phyloP scores from a whole-genome alignment of 768 basidiomycete genomes.

The Albatrellus ellisii region DNA sequence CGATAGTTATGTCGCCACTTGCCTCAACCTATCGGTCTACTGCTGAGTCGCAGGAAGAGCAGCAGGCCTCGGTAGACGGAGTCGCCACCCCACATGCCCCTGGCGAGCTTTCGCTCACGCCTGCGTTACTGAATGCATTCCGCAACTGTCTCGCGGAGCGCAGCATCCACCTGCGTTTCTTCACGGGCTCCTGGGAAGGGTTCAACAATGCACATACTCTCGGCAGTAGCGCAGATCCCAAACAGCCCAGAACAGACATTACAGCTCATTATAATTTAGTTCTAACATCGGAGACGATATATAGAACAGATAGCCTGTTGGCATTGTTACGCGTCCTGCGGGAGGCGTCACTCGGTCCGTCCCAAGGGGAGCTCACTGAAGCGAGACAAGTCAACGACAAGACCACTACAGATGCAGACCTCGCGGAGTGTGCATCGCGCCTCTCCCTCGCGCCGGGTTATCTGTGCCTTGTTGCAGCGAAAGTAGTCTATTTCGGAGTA shows the following conservation, averaged over 20 bases:
- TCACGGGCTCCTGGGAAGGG: slow-evolving; percentile 68
- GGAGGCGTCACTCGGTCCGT: slow-evolving; percentile 1
- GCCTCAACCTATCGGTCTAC: slow-evolving; percentile 33
- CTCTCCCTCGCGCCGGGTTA: slow-evolving; percentile 8
- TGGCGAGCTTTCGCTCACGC: slow-evolving; percentile 55
- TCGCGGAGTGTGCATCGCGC: neutral
- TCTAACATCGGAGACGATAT: slow-evolving; percentile 90
- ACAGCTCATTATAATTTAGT: slow-evolving; percentile 62
- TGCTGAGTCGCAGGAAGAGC: slow-evolving; percentile 17
- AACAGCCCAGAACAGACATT: slow-evolving; percentile 18
- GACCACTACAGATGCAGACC: neutral
- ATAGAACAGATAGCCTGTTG: slow-evolving; percentile 49
- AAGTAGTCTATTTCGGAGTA: slow-evolving; percentile 90
- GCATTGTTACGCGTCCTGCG: slow-evolving; percentile 44
- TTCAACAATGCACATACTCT: slow-evolving; percentile 24
- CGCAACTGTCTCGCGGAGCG: slow-evolving; percentile 36
- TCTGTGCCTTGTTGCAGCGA: slow-evolving; percentile 74
- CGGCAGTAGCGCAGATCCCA: neutral
- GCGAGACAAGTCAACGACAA: too few species aligned
- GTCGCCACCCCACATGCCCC: slow-evolving; percentile 22
- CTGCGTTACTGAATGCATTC: slow-evolving; percentile 55
- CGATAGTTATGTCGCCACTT: slow-evolving; percentile 47
- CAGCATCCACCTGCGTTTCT: slow-evolving; percentile 57
- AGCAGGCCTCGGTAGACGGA: slow-evolving; percentile 14
- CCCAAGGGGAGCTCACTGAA: too few species aligned